phyloP scores from a whole-genome alignment of 1,284 basidiomycete species.

The Pterula multifida region DNA sequence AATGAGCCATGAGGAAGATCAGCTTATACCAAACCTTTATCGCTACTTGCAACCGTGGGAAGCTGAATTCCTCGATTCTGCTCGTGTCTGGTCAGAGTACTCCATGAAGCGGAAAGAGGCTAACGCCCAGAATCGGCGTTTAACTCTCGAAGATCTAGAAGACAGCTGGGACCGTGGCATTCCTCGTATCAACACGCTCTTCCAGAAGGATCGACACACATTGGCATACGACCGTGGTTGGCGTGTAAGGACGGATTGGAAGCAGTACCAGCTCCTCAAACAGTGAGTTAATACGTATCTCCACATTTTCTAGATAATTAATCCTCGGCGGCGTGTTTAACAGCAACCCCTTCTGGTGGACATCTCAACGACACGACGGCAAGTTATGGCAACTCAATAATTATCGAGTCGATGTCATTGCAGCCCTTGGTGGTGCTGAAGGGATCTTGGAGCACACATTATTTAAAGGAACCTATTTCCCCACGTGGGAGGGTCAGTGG shows the following conservation, averaged over 20 bases:
- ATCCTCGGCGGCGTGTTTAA: too few species aligned
- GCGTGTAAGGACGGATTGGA: conserved; percentile 94
- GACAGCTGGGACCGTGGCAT: conserved; percentile 98
- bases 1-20: conserved; percentile 92
- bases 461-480: conserved; percentile 96
- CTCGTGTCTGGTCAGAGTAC: conserved; percentile 98
- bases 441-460: conserved; percentile 95
- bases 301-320: too few species aligned
- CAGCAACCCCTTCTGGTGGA: conserved; percentile 98
- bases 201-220: conserved; percentile 98
- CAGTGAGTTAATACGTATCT: conserved; percentile 44
- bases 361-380: conserved; percentile 94
- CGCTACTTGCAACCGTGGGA: conserved; percentile 99
- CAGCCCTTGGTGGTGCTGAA: conserved; percentile 96
- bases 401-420: conserved; percentile 97
- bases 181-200: conserved; percentile 92
- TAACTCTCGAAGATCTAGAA: conserved; percentile 95
- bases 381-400: conserved; percentile 98
- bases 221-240: conserved; percentile 97
- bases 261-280: conserved; percentile 92
- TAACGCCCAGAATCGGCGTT: conserved; percentile 90
- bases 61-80: conserved; percentile 95
- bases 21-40: conserved; percentile 94
- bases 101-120: conserved; percentile 99
- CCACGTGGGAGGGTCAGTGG: conserved; percentile 74